phyloP scores from a whole-genome alignment of 2,329 filamentous ascomycete genomes.

The Orbilia ellipsospora region DNA sequence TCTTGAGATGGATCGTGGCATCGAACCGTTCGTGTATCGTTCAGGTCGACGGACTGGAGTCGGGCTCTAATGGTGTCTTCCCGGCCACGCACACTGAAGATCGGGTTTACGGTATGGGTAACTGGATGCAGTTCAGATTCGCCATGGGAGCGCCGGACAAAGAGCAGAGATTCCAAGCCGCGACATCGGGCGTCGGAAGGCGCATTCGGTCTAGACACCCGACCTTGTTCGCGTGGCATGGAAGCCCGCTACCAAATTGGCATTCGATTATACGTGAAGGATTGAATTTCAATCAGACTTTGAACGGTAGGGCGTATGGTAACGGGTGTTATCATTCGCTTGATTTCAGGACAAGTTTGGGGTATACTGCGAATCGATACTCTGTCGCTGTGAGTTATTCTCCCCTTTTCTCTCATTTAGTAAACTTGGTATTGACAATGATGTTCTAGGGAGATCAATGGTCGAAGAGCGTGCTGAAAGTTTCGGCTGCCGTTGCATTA shows the following conservation, averaged over 20 bases:
- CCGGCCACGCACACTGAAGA: constrained; percentile 62
- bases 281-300: constrained; percentile 74
- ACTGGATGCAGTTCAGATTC: constrained; percentile 84
- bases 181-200: constrained; percentile 64
- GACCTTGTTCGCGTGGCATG: constrained; percentile 88
- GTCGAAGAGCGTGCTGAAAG: constrained; percentile 74
- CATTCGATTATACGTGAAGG: constrained; percentile 88
- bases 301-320: constrained; percentile 77
- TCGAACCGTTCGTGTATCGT: constrained; percentile 89
- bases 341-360: constrained; percentile 68
- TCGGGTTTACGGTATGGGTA: constrained; percentile 72
- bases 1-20: constrained; percentile 88
- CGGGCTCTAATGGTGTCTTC: constrained; percentile 54
- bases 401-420: background rate
- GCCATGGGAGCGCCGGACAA: constrained; percentile 89
- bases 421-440: background rate
- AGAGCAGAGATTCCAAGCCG: constrained; percentile 77
- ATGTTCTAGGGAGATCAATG: constrained; percentile 64
- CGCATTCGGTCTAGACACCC: constrained; percentile 67
- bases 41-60: constrained; percentile 70
- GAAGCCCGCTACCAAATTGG: constrained; percentile 81
- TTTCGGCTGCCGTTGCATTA: constrained; percentile 73
- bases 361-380: constrained; percentile 64
- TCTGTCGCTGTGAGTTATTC: constrained; percentile 22
- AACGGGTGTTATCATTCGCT: constrained; percentile 84